These are phyloP conservation scores for Bauhinia variegata DNA, from an alignment of 306 rosid genomes.

Conservation along the genomic window DNA sequence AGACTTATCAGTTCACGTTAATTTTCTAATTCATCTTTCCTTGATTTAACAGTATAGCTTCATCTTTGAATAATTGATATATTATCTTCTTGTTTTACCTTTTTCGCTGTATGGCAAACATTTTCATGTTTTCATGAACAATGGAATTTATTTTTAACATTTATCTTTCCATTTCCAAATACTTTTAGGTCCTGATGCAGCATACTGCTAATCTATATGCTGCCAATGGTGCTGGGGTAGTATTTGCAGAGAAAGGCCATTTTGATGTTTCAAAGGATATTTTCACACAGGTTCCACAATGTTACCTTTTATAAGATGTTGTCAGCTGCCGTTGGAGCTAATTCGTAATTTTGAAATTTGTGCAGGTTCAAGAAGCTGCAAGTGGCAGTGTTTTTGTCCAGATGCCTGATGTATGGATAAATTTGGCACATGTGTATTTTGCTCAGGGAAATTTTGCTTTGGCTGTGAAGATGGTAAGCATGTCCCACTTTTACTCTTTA, in stretches of 20 bases:
- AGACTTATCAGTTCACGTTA: not conserved
- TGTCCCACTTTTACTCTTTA: constrained; percentile 27
- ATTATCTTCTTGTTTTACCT: not conserved
- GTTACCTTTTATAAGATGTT: constrained; percentile 21
- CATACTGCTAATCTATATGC: constrained; percentile 95
- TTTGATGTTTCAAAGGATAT: constrained; percentile 97
- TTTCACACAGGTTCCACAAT: constrained; percentile 65
- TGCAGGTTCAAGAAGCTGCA: constrained; percentile 99
- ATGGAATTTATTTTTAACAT: constrained; percentile 32
- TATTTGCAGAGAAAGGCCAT: constrained; percentile 96
- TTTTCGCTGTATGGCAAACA: constrained; percentile 15
- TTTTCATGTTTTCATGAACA: constrained; percentile 15
- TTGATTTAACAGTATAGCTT: not conserved
- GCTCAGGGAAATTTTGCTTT: constrained; percentile 92
- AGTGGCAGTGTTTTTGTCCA: constrained; percentile 98
- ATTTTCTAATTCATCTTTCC: not conserved
- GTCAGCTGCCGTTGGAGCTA: constrained; percentile 23
- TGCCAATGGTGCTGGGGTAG: constrained; percentile 97
- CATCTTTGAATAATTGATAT: too few relatives aligned
- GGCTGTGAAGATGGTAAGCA: constrained; percentile 93
- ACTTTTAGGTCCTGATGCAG: constrained; percentile 81
- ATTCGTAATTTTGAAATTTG: constrained; percentile 36
- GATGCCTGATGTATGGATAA: constrained; percentile 99
- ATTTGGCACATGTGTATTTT: constrained; percentile 96
- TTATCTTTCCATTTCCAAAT: constrained; percentile 19